Evolutionary conservation across 805 yeast genomes (phyloP).

Genomic region (Trichomonascus vanleenenianus): DNA sequence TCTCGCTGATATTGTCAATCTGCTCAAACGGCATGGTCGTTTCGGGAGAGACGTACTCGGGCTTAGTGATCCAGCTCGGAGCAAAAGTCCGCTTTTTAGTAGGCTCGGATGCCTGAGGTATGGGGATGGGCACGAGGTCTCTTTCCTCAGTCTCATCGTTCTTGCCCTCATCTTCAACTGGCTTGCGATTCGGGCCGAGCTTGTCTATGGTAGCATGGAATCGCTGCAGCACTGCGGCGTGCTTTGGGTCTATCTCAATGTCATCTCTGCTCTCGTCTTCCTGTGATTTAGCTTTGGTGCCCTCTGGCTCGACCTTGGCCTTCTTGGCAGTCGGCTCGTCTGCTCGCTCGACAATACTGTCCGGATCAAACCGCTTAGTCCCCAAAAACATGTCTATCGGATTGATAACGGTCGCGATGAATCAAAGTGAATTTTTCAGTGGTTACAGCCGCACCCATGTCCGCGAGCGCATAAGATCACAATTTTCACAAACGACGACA

Average conservation of each 20-base stretch:
- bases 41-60: slow-evolving; percentile 47
- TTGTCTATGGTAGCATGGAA: slow-evolving; percentile 29
- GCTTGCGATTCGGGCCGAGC: slow-evolving; percentile 10
- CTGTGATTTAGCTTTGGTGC: too few relatives aligned
- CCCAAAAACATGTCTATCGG: slow-evolving; percentile 12
- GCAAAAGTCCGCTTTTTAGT: slow-evolving; percentile 29
- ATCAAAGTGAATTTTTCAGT: too few relatives aligned
- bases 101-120: slow-evolving; percentile 54
- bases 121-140: slow-evolving; percentile 70
- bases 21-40: slow-evolving; percentile 40
- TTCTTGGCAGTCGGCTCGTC: neutral
- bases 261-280: slow-evolving; percentile 13
- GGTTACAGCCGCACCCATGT: neutral
- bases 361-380: slow-evolving; percentile 17
- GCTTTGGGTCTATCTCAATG: slow-evolving; percentile 32
- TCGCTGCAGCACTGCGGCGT: slow-evolving; percentile 44
- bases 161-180: slow-evolving; percentile 12
- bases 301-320: neutral
- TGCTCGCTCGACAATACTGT: neutral
- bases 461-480: neutral
- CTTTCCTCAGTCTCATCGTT: slow-evolving; percentile 16
- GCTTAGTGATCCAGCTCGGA: slow-evolving; percentile 54
- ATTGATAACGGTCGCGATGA: too few relatives aligned
- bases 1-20: slow-evolving; percentile 35
- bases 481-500: neutral